Evolutionary conservation across 768 basidiomycete species (phyloP), one percentile per base, ranked within the genome.

Genomic region (Mycena galericulata): DNA sequence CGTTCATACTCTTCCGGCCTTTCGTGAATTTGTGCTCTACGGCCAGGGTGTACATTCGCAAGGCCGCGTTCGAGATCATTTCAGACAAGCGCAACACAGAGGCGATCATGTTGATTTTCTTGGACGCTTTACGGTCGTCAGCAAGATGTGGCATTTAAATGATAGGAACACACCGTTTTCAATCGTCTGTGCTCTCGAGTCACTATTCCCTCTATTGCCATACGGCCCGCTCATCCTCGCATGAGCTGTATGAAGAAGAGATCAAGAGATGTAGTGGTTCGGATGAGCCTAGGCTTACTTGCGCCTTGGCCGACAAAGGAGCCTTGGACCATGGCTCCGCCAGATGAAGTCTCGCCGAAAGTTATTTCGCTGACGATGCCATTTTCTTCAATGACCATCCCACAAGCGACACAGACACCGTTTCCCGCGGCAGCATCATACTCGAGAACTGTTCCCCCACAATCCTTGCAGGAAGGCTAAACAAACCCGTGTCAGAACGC

Each of bases 311-410:
- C 94, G 15, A 99, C 95, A 74, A 94, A 98, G 3, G 92, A 91
- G 3, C 98, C 98, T 75, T 97, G 93, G 2, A 98, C 97, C 85
- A 98, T 94, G 1, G 97, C 97, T 6, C 96, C 95, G 27, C 98
- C 98, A 30, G 88, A 87, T 14, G 92, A 88, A 5, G 93, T 93
- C 84, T 99, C 98, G n/a, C 96, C 95, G 73, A 99, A 99, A 1
- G 91, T 90, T 62, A 99, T 89, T 77, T 99, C 98, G 69, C 92
- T 93, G 12, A 98, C 95, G 67, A 99, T 96, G 3, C 92, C 89
- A 75, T 95, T 96, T 79, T 98, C 95, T 80, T 97, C 95, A 12
- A 97, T 85, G 20, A 99, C 96, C 9, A 91, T 93, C 50, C 95
- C 95, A 73, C 97, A 98, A 72, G 87, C 83, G 1, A 92, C 87